Evolutionary conservation across 345 rosid species (phyloP), one percentile per base, ranked within the genome.

Genomic region (Tarenaya hassleriana): DNA sequence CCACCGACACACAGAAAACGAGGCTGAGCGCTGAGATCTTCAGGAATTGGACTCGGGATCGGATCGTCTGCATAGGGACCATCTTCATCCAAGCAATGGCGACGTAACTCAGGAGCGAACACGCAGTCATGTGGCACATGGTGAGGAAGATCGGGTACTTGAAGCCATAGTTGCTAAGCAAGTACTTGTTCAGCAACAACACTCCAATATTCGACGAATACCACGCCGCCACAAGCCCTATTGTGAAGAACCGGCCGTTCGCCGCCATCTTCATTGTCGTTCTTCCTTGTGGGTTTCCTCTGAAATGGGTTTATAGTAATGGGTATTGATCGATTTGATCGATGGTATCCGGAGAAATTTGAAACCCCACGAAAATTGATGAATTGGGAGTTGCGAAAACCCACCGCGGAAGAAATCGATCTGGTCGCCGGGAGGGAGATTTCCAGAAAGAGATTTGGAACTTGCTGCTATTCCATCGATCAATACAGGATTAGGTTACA

Each of bases 61-160:
- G 85, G 55, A 94, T 82, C 19, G 96, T 94, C 62, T 94, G 99
- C 96, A 94, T 80, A 3, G 99, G 99, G 7, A 94, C 99, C 85
- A 94, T 76, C 81, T 84, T 88, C 75, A 94, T 48, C 97, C 99
- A 88, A 2, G 87, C 97, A 56, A 94, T 84, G 66, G 89, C 94
- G 35, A 94, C 60, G 69, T 94, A 94, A 72, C 95, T 86, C 27
- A 94, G 69, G 69, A 94, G 60, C 32, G 95, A 83, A 52, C 99
- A 94, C 34, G 99, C 97, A 7, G 95, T 94, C 99, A 94, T 94
- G 78, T 94, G 99, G 53, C 99, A 94, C 97, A 94, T 88, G 56
- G 99, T 88, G 55, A 94, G 75, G 66, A 94, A 94, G 74, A 94
- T 94, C 59, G 99, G 99, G 65, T 88, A 94, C 78, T 78, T 94